A percentile compares a stretch with the other conserved stretches of the same genome.
These are phyloP conservation scores for Pseudogymnoascus verrucosus DNA, from an alignment of 2,329 filamentous ascomycete genomes.

Conservation along the genomic window DNA sequence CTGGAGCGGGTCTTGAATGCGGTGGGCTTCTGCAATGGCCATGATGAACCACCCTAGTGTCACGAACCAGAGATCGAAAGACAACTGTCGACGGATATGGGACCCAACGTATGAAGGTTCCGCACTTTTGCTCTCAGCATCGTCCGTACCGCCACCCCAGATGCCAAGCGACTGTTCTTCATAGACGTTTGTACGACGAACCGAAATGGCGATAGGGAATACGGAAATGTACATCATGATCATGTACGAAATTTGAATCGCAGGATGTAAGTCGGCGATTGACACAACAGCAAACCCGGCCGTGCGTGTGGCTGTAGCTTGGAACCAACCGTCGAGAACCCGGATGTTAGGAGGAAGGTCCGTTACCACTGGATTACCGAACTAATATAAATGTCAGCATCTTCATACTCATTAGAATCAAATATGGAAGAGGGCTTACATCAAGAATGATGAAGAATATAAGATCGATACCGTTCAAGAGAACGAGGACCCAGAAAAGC, in stretches of 20 bases:
- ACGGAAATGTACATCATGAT: constrained; percentile 99
- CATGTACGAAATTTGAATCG: constrained; percentile 86
- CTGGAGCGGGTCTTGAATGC: constrained; percentile 48
- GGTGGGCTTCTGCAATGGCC: constrained; percentile 72
- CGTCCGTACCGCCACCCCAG: constrained; percentile 45
- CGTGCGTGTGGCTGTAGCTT: constrained; percentile 81
- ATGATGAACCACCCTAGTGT: constrained; percentile 91
- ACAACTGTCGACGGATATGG: constrained; percentile 86
- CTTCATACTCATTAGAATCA: neutral
- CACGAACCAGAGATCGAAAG: constrained; percentile 96
- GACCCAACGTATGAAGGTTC: constrained; percentile 76
- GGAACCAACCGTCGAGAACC: constrained; percentile 81
- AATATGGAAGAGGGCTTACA: constrained; percentile 41
- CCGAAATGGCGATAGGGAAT: constrained; percentile 91
- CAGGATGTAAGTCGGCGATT: constrained; percentile 71
- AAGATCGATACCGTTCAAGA: constrained; percentile 74
- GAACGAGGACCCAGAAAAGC: constrained; percentile 75
- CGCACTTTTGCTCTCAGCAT: constrained; percentile 42
- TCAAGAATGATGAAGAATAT: constrained; percentile 89
- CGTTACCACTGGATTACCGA: constrained; percentile 53
- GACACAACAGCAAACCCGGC: constrained; percentile 83
- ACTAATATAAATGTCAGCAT: neutral
- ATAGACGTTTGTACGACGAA: constrained; percentile 92
- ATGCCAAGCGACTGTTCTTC: constrained; percentile 82
- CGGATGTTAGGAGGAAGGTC: constrained; percentile 63